Conservation (phyloP, 176 grass and related monocot genomes). For the Carex scoparia region DNA sequence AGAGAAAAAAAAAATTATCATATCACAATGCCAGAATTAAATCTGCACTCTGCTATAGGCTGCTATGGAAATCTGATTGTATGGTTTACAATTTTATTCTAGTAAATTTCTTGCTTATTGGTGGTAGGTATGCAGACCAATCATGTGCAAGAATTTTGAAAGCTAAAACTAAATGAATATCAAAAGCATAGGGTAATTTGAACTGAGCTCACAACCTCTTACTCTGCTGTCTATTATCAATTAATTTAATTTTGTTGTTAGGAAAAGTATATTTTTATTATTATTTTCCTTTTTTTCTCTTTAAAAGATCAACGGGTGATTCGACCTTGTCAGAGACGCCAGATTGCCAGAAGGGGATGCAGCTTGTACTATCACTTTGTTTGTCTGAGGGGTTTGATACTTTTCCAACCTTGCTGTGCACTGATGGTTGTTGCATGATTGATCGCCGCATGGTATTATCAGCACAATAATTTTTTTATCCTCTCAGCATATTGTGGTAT, state of each 20-base stretch:
- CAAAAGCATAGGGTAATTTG: not conserved
- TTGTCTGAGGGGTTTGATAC: slow-evolving; percentile 94
- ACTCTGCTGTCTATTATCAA: not conserved
- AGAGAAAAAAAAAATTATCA: too few relatives aligned
- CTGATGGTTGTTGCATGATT: slow-evolving; percentile 95
- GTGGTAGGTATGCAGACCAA: not conserved
- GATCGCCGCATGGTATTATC: slow-evolving; percentile 89
- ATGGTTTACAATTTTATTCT: too few relatives aligned
- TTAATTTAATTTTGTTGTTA: not conserved
- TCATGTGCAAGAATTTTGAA: not conserved
- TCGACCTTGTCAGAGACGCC: slow-evolving; percentile 61
- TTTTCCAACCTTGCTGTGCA: slow-evolving; percentile 89
- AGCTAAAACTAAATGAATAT: not conserved
- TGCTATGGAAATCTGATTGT: too few relatives aligned
- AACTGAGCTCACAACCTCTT: not conserved
- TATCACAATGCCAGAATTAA: too few relatives aligned
- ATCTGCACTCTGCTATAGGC: too few relatives aligned
- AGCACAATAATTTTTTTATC: slow-evolving; percentile 21
- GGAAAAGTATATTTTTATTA: slow-evolving; percentile 1
- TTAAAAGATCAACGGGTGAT: slow-evolving; percentile 84
- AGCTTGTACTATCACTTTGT: slow-evolving; percentile 74
- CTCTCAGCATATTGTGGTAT: not conserved
- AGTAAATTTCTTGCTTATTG: not conserved
- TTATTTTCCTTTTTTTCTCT: not conserved
- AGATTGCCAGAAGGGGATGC: slow-evolving; percentile 88